These are phyloP conservation scores for Paraphoma chrysanthemicola DNA, from an alignment of 2,329 filamentous ascomycete genomes.

Conservation along the genomic window DNA sequence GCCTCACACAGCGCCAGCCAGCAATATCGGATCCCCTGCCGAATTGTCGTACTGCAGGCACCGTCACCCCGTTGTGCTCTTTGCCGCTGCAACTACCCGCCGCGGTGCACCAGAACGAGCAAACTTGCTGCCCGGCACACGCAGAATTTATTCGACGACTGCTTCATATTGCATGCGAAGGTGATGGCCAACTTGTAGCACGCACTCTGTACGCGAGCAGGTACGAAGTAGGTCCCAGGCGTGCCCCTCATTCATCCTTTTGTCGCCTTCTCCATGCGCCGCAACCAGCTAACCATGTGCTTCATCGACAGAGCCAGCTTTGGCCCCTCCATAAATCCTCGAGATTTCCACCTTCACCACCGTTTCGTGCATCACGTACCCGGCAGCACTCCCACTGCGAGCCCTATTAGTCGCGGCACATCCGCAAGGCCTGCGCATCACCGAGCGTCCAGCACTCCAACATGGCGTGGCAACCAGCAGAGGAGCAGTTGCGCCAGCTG, in stretches of 20 bases:
- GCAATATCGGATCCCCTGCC: not conserved
- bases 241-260: constrained; percentile 26
- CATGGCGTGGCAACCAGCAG: constrained; percentile 93
- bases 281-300: constrained; percentile 41
- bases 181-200: constrained; percentile 45
- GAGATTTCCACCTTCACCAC: constrained; percentile 14
- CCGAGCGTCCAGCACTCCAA: constrained; percentile 19
- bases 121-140: constrained; percentile 36
- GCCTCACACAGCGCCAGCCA: not conserved
- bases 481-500: constrained; percentile 87
- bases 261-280: constrained; percentile 25
- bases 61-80: constrained; percentile 23
- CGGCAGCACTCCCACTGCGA: constrained; percentile 2
- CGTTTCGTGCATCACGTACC: constrained; percentile 5
- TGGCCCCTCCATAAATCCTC: constrained; percentile 29
- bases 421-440: constrained; percentile 14
- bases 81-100: constrained; percentile 30
- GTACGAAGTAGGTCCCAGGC: constrained; percentile 28
- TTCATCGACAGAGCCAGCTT: constrained; percentile 37
- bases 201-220: constrained; percentile 36
- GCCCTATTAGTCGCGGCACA: constrained; percentile 10
- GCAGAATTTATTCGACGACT: constrained; percentile 26
- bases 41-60: constrained; percentile 37
- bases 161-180: constrained; percentile 23
- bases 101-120: constrained; percentile 38